Percentiles rank a stretch among this genome's conserved stretches.
Evolutionary conservation across 139 green algal genomes (phyloP).

Genomic region (Haematococcus sp.): DNA sequence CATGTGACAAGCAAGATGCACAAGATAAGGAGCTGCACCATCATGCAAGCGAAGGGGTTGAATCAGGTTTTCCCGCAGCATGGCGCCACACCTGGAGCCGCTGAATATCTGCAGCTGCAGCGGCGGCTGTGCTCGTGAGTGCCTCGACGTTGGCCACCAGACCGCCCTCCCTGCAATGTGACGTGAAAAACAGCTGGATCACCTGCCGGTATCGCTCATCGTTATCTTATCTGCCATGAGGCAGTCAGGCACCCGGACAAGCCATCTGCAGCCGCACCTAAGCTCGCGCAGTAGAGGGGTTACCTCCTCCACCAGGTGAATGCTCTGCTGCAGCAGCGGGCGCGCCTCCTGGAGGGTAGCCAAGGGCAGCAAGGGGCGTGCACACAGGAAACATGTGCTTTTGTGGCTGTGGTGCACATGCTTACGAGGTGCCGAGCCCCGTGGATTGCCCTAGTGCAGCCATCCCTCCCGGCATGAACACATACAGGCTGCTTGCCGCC

Average conservation of each 20-base stretch:
- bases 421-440: no score
- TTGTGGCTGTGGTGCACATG: no score
- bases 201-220: no score
- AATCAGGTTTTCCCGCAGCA: neutral
- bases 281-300: conserved; percentile 77
- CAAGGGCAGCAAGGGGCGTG: neutral
- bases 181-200: no score
- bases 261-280: neutral
- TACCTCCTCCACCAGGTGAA: conserved; percentile 45
- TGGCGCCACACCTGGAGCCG: conserved; percentile 63
- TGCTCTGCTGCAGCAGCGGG: conserved; percentile 41
- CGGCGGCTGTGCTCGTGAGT: conserved; percentile 76
- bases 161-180: conserved; percentile 56
- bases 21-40: neutral
- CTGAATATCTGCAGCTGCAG: conserved; percentile 81
- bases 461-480: no score
- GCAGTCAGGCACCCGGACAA: no score
- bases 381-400: no score
- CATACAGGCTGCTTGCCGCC: no score
- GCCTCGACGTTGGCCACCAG: conserved; percentile 79
- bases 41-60: neutral
- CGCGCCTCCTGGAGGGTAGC: conserved; percentile 21
- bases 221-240: no score
- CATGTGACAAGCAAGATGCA: conserved; percentile 5
- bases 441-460: no score